Evolutionary conservation across 768 basidiomycete species (phyloP).

Genomic region (Termitomyces sp.): DNA sequence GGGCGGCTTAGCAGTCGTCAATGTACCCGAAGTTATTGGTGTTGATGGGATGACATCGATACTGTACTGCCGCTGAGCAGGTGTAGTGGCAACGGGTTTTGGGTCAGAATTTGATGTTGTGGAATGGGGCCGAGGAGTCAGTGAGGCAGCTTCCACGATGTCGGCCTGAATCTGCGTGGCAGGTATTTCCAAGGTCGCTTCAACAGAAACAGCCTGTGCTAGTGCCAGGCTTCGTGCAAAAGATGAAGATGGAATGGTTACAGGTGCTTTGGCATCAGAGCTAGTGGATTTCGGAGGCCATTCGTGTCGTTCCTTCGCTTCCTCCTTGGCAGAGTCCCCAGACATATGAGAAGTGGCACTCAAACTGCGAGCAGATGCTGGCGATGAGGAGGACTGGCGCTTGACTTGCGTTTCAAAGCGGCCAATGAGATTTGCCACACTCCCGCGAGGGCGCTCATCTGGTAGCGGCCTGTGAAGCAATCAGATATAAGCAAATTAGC

Average conservation of each 20-base stretch:
- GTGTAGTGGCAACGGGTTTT: neutral
- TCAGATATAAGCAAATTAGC: constrained; percentile 6
- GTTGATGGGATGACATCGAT: constrained; percentile 5
- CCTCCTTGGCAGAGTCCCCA: constrained; percentile 61
- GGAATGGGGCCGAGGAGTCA: constrained; percentile 16
- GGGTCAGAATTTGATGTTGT: constrained; percentile 14
- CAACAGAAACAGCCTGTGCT: constrained; percentile 15
- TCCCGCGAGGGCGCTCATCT: constrained; percentile 82
- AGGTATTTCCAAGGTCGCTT: constrained; percentile 14
- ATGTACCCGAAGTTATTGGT: constrained; percentile 11
- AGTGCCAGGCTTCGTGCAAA: constrained; percentile 25
- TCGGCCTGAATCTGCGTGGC: constrained; percentile 15
- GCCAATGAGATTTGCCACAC: constrained; percentile 88
- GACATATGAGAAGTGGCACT: constrained; percentile 61
- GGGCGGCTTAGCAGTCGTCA: constrained; percentile 21
- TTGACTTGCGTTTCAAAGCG: constrained; percentile 82
- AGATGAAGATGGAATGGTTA: constrained; percentile 30
- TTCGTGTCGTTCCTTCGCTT: constrained; percentile 66
- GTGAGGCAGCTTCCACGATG: constrained; percentile 5
- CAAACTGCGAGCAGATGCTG: constrained; percentile 50
- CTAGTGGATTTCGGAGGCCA: constrained; percentile 58
- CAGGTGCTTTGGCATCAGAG: constrained; percentile 27
- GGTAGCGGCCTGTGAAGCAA: constrained; percentile 64
- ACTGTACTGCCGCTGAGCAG: constrained; percentile 3
- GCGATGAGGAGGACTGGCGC: constrained; percentile 39